A percentile compares a stretch with the other conserved stretches of the same genome.
phyloP scores from a whole-genome alignment of 1,284 basidiomycete species.

The Ganoderma resinaceum region DNA sequence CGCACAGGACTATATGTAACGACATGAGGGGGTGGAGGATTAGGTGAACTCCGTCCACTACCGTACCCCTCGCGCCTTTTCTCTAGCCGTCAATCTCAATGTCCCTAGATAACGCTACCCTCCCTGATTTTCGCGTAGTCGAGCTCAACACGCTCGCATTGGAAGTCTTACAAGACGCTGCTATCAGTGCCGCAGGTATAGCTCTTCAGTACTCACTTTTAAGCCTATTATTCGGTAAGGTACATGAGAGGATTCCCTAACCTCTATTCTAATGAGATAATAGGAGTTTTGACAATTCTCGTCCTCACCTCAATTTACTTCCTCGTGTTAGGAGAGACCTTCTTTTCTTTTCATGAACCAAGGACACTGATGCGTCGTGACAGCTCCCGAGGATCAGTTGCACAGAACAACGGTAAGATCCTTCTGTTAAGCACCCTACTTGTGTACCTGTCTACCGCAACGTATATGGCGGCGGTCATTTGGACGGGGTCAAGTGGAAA shows the following conservation, averaged over 20 bases:
- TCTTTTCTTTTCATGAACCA: neutral
- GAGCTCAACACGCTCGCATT: neutral
- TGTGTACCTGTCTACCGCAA: neutral
- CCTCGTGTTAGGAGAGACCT: neutral
- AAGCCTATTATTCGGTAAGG: neutral
- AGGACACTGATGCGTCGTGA: neutral
- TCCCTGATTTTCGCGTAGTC: neutral
- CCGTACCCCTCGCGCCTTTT: neutral
- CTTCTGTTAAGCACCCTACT: neutral
- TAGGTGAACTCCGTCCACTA: neutral
- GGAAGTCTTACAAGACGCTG: neutral
- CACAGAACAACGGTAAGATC: neutral
- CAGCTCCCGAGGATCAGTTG: neutral
- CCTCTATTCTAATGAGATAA: neutral
- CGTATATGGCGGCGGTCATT: neutral
- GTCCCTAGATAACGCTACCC: neutral
- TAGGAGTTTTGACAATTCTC: constrained; percentile 2
- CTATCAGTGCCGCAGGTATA: neutral
- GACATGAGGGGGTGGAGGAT: neutral
- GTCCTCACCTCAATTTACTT: neutral
- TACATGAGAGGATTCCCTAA: neutral
- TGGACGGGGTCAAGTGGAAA: neutral
- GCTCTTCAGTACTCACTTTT: neutral
- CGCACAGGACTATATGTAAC: neutral
- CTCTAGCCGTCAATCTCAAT: neutral